Base-by-base conservation (phyloP, 345 rosid genomes). In the Firmiana major region DNA sequence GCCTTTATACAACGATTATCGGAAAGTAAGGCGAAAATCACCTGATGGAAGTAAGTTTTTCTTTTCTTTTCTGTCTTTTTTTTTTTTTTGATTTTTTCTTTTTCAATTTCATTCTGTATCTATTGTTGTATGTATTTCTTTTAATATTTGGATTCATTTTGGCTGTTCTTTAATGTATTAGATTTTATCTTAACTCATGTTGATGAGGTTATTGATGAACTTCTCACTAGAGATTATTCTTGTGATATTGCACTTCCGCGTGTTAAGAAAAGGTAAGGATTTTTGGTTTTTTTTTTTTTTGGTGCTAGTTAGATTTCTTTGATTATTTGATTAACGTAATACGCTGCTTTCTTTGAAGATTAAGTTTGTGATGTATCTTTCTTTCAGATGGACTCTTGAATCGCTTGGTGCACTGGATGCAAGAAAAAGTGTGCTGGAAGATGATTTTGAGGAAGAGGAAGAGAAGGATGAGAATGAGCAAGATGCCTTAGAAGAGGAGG, bases 381-480 rank as follows among this genome's bases (percentile, higher is more conserved):
- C 34, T 1, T 1, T 60, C 70, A 62, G 79, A 54, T 55, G 74
- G 96, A 97, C 86, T 77, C 93, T 94, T 21, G 97, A 97, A 79
- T 87, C 93, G 0, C 42, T 65, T 43, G 79, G 79, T 80, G 43
- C 79, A 10, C 84, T 97, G 72, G 99, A 97, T 70, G 93, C 88
- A 7, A 86, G 97, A 78, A 93, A 89, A 80, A 93, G 98, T 78
- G 97, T 94, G 63, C 75, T 96, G 83, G 99, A 93, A 84, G 99
- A 93, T 72, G 98, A 96, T 80, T 96, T 96, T 80, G 97, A 92
- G 82, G 98, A 96, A 84, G 97, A 94, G 74, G 99, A 97, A 84
- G 95, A 97, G 75, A 91, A 89, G 68, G 99, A 96, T 79, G 97
- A 92, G 80, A 91, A 86, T 21, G 98, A 77, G 22, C 79, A 43